phyloP scores from a whole-genome alignment of 257 asterid species.

The Solanum virginianum region DNA sequence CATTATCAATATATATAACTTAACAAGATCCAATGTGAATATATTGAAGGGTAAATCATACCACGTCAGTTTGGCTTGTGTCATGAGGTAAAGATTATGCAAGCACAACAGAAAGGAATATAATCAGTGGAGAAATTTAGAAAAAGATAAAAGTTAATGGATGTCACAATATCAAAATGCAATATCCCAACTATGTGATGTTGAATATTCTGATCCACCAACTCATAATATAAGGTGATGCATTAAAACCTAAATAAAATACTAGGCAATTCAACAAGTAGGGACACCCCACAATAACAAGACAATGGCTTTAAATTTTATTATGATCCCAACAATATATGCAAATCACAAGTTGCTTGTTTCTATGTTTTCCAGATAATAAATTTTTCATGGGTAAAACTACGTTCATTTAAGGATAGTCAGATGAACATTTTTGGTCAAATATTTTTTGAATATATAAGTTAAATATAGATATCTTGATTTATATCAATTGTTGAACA shows the following conservation, averaged over 20 bases:
- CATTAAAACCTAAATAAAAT: not conserved
- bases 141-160: not conserved
- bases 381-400: not conserved
- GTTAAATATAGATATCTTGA: too few species aligned
- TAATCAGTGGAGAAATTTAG: not conserved
- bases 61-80: not conserved
- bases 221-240: not conserved
- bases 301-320: slow-evolving; percentile 3
- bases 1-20: not conserved
- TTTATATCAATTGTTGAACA: too few species aligned
- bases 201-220: slow-evolving; percentile 2
- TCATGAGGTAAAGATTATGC: not conserved
- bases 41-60: not conserved
- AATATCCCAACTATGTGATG: not conserved
- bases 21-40: not conserved
- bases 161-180: not conserved
- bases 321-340: not conserved
- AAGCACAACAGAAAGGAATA: not conserved
- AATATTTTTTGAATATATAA: too few species aligned
- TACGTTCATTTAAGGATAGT: too few species aligned
- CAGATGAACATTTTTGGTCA: too few species aligned
- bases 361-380: not conserved
- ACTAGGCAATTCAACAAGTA: not conserved
- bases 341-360: slow-evolving; percentile 1
- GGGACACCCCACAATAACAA: slow-evolving; percentile 1